Evolutionary conservation across 2,329 filamentous ascomycete species (phyloP).

Genomic region (Beauveria medogensis): DNA sequence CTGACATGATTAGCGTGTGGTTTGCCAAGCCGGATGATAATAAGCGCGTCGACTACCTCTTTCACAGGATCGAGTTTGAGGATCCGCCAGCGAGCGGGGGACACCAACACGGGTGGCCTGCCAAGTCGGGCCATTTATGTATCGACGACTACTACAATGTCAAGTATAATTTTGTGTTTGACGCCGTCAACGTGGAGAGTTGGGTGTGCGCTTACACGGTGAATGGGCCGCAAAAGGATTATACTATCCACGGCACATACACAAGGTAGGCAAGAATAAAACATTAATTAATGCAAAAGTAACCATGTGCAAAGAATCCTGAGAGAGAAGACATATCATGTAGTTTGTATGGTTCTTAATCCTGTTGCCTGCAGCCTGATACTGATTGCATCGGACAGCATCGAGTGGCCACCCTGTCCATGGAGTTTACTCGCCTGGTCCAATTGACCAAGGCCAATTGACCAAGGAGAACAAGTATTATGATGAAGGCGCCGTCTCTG

Average conservation of each 20-base stretch:
- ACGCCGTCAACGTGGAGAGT: conserved; percentile 44
- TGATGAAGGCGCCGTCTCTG: conserved; percentile 34
- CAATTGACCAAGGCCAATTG: conserved; percentile 78
- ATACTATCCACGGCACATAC: conserved; percentile 50
- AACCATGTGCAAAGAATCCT: background rate
- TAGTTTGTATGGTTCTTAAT: too few species aligned
- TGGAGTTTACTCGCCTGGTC: conserved; percentile 85
- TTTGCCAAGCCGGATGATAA: conserved; percentile 59
- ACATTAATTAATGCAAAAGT: background rate
- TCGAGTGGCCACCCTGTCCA: conserved; percentile 52
- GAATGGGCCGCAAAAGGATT: conserved; percentile 66
- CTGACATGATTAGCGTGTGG: conserved; percentile 61
- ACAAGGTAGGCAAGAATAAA: conserved; percentile 13
- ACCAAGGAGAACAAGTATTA: conserved; percentile 82
- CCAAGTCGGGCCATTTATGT: conserved; percentile 62
- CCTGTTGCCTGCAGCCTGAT: too few species aligned
- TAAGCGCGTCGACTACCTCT: conserved; percentile 60
- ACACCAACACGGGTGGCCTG: conserved; percentile 45
- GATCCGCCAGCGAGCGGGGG: conserved; percentile 24
- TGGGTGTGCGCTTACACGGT: conserved; percentile 60
- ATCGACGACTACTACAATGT: conserved; percentile 65
- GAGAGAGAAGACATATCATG: background rate
- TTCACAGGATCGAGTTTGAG: conserved; percentile 63
- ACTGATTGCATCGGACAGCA: too few species aligned
- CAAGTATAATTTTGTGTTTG: conserved; percentile 57